Evolutionary conservation across 371 early-diverging fungal species (phyloP), one percentile per base, ranked within the genome.

Genomic region (Rhizopus sp.): DNA sequence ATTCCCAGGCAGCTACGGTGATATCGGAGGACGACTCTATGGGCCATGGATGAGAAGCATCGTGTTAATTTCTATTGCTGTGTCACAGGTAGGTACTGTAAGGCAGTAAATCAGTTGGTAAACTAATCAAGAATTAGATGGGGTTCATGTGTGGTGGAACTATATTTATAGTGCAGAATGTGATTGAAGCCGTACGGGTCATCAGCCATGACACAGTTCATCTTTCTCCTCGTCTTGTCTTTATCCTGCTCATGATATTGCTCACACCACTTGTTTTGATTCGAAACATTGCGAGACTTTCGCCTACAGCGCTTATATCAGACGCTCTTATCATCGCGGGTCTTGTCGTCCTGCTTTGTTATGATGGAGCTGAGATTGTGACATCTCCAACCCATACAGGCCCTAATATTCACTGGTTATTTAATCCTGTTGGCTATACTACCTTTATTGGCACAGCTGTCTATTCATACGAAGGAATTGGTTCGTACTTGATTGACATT

Each of bases 381-480:
- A 50, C 53, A 12, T 45, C 57, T n/a, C 35, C 57, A 4, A 63
- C 72, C 7, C 61, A 51, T 4, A 40, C 66, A 4, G 79, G 79
- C 4, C 79, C 79, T 23, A 56, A 54, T 30, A 72, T 75, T 23
- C 39, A 68, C 31, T 79, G 79, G 79, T 16, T 56, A 39, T 70
- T 79, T 50, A 79, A 79, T 57, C 62, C 69, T 29, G 79, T 70
- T 7, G 66, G 80, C 31, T 93, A 90, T 66, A 82, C 93, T 6
- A 74, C 94, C 53, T 93, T 96, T 67, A 75, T 96, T 32, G 96
- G 96, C 31, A 96, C 96, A 30, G 93, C 95, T 53, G 91, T 96
- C 34, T 96, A 92, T 70, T 88, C 94, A 4, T 96, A 90, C 70
- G 96, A 96, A 73, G 96, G 96, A 44, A 91, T 78, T 53, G 78